Base-by-base conservation (phyloP, 176 grass and related monocot species). In the Hordeum marinum region DNA sequence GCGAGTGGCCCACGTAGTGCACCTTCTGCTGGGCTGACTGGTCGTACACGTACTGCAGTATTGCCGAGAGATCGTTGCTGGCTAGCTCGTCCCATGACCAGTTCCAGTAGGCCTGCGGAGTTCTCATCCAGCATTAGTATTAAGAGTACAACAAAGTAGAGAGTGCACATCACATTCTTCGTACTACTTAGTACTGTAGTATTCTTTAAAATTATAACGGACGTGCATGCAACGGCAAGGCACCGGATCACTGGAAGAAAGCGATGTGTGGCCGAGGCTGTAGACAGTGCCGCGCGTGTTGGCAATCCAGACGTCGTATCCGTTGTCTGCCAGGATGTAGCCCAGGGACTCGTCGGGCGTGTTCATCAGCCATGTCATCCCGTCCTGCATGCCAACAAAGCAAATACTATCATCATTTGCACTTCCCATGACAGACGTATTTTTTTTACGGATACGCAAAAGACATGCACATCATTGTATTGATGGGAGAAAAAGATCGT, bases 21-120 rank as follows among this genome's bases (percentile, higher is more conserved):
- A 93, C 37, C 82, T 68, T 88, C 82, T 85, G 85, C 29, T 64
- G 54, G 6, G 60, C 73, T 0, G 85, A 77, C 29, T 69, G 82
- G 45, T 59, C 32, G 66, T 87, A 85, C 36, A 87, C 91, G 78
- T 84, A 82, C 34, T 85, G 63, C 34, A 85, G 77, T 9, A 80
- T 86, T 4, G 91, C 82, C 3, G 85, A 50, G 7, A 93, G 72
- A 35, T 93, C 91, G 29, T 88, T 73, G n/a, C 43, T 61, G 32
- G 83, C 85, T 11, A 93, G 55, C 78, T 93, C 91, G 75, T 93
- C 91, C 91, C 88, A 93, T 12, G 85, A 88, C 91, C 91, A 93
- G 48, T 84, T 54, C 88, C 91, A 93, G 62, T 93, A 93, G 27
- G 82, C 85, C 90, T 86, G 46, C 0, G 17, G 29, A 15, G 9